Evolutionary conservation across 2,329 filamentous ascomycete species (phyloP), one percentile per base, ranked within the genome.

Genomic region (Colletotrichum brevisporum): DNA sequence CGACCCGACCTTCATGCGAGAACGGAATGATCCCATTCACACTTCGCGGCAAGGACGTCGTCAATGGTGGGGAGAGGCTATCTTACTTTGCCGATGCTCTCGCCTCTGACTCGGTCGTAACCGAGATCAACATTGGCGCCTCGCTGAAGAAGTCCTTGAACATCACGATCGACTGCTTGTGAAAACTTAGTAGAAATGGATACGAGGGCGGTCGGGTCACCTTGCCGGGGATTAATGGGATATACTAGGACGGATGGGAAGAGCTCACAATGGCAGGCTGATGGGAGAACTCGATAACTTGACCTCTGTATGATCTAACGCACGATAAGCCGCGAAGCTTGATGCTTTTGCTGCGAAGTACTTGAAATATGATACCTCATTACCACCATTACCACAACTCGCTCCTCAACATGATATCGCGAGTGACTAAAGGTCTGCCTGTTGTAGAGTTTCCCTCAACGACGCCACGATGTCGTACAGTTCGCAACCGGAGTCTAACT

Each of bases 61-160:
- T 80, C 52, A 85, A 86, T 76, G 69, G 84, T 71, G 87, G 85
- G 68, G 75, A 89, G 75, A 77, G 83, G 53, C 78, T 92, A 60
- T 76, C 78, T 45, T 91, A 91, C 78, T 90, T 88, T 69, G 81
- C 84, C 67, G 80, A 85, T 18, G 87, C 88, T 24, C 83, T 92
- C 27, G 81, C 79, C 68, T 79, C 82, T 52, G 83, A 80, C 69
- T 86, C 86, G 70, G 82, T 87, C 75, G 84, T 83, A 50, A 77
- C 90, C 56, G 75, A 83, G 27, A 83, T 92, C 71, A 79, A 89
- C 72, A 82, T 89, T 53, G 82, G 80, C 45, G 72, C 76, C 6
- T 53, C 67, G 15, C 26, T 69, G 50, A 69, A 69, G 62, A 60
- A 66, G 62, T 67, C 51, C 15, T 69, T 83, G 27, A 71, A 71